Percentiles rank a stretch among this genome's conserved stretches.
Evolutionary conservation across 1,284 basidiomycete species (phyloP).

Genomic region (Cryptococcus depauperatus): DNA sequence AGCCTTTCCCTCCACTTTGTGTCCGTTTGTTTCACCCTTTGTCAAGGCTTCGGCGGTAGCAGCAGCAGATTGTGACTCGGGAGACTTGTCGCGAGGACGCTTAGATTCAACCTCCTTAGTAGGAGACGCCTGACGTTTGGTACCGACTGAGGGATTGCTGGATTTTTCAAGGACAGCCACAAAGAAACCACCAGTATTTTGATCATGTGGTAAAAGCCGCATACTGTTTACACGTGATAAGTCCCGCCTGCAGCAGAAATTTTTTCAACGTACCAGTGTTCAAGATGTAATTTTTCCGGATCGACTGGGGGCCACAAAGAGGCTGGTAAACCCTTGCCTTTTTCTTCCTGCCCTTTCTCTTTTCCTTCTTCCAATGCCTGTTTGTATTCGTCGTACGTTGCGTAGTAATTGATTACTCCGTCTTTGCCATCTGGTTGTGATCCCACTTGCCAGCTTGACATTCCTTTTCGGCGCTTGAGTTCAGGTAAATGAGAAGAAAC

Average conservation of each 20-base stretch:
- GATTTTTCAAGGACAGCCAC: constrained; percentile 73
- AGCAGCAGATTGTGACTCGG: neutral
- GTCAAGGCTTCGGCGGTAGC: constrained; percentile 2
- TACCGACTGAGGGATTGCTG: constrained; percentile 2
- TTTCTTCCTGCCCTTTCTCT: constrained; percentile 30
- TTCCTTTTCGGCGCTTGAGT: constrained; percentile 65
- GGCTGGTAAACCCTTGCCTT: constrained; percentile 52
- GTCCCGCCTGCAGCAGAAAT: too few relatives aligned
- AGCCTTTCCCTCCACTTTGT: constrained; percentile 7
- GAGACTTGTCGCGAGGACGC: constrained; percentile 33
- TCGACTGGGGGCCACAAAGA: constrained; percentile 75
- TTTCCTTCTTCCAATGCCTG: constrained; percentile 19
- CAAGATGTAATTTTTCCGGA: constrained; percentile 54
- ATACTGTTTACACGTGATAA: constrained; percentile 49
- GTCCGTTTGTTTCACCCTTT: neutral
- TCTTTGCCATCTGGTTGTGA: constrained; percentile 23
- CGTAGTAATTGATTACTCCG: constrained; percentile 27
- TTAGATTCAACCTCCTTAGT: constrained; percentile 12
- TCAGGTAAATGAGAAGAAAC: constrained; percentile 62
- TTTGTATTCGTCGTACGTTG: constrained; percentile 30
- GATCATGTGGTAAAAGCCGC: constrained; percentile 86
- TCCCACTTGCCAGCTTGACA: constrained; percentile 64
- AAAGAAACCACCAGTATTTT: constrained; percentile 97
- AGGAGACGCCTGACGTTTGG: constrained; percentile 7
- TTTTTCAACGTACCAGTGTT: constrained; percentile 56